Evolutionary conservation across 441 rosid species (phyloP).

Genomic region (Erodium texanum): DNA sequence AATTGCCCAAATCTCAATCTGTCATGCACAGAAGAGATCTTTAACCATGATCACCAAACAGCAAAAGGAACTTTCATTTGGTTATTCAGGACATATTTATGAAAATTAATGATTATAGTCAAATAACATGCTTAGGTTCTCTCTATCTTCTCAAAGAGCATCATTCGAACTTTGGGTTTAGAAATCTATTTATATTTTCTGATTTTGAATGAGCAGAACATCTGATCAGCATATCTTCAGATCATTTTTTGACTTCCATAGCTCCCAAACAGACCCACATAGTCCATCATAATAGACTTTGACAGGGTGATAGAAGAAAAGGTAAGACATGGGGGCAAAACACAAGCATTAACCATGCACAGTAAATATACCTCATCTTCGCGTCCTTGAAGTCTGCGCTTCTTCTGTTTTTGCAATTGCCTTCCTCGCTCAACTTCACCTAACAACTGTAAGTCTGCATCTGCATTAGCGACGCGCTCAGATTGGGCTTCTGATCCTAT

Average conservation of each 20-base stretch:
- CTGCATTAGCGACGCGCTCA: slow-evolving; percentile 62
- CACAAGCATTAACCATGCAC: slow-evolving; percentile 11
- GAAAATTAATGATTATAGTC: too few relatives aligned
- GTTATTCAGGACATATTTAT: too few relatives aligned
- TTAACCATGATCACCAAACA: too few relatives aligned
- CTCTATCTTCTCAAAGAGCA: background rate
- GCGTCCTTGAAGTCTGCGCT: slow-evolving; percentile 75
- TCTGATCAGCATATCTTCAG: background rate
- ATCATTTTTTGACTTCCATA: background rate
- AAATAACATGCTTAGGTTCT: background rate
- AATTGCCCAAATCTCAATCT: too few relatives aligned
- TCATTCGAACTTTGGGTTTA: background rate
- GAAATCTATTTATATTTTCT: background rate
- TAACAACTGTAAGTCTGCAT: slow-evolving; percentile 66
- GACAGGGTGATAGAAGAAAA: slow-evolving; percentile 11
- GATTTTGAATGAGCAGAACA: background rate
- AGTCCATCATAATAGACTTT: background rate
- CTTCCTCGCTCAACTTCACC: slow-evolving; percentile 72
- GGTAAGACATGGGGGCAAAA: background rate
- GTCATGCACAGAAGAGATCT: too few relatives aligned
- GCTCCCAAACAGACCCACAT: background rate
- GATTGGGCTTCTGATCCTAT: slow-evolving; percentile 85
- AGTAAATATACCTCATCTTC: slow-evolving; percentile 68
- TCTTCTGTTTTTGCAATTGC: slow-evolving; percentile 71
- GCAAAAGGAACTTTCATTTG: too few relatives aligned